Evolutionary conservation across 2,329 filamentous ascomycete species (phyloP).

Genomic region (Bipolaris bicolor): DNA sequence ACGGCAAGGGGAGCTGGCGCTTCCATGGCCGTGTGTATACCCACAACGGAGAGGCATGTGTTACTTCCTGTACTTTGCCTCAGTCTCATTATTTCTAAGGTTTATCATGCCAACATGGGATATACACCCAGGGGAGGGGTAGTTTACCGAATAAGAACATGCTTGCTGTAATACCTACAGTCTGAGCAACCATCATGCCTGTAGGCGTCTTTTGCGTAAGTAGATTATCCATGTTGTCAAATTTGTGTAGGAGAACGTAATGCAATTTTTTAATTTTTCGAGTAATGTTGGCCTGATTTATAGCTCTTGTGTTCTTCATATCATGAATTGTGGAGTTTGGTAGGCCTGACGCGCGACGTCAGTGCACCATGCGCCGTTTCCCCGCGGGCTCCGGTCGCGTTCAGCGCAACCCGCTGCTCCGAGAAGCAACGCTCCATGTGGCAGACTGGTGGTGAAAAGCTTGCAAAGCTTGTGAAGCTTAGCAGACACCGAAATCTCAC

Average conservation of each 20-base stretch:
- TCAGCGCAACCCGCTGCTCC: not conserved
- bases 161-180: slow-evolving; percentile 59
- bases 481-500: not conserved
- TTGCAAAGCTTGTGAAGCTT: no score
- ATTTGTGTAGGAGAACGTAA: not conserved
- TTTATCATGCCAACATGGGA: not conserved
- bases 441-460: not conserved
- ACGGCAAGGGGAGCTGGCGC: slow-evolving; percentile 62
- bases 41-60: slow-evolving; percentile 48
- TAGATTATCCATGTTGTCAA: slow-evolving; percentile 27
- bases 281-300: not conserved
- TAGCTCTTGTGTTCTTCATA: not conserved
- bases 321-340: not conserved
- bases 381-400: slow-evolving; percentile 11
- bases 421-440: not conserved
- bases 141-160: slow-evolving; percentile 53
- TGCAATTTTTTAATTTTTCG: not conserved
- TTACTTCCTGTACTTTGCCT: slow-evolving; percentile 4
- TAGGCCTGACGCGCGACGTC: slow-evolving; percentile 6
- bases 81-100: not conserved
- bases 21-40: slow-evolving; percentile 61
- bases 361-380: not conserved
- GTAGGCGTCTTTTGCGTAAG: slow-evolving; percentile 34
- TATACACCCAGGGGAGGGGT: not conserved
- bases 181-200: slow-evolving; percentile 56